A percentile compares a stretch with the other conserved stretches of the same genome.
phyloP scores from a whole-genome alignment of 495 filamentous ascomycete species.

The Chaetomium tenue region DNA sequence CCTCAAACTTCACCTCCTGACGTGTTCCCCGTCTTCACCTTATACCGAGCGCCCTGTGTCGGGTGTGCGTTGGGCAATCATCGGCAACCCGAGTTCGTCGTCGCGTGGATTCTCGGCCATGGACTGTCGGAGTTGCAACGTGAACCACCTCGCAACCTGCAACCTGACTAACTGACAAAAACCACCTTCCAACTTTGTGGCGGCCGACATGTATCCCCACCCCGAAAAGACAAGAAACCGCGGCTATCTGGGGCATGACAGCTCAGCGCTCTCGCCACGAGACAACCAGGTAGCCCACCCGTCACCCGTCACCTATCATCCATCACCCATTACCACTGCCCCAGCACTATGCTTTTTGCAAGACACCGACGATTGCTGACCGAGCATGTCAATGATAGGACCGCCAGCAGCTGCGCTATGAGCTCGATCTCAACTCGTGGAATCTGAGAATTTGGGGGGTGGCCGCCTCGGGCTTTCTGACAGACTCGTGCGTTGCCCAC shows the following conservation, averaged over 20 bases:
- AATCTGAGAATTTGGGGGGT: constrained; percentile 51
- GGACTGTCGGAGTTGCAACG: not conserved
- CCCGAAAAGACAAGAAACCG: constrained; percentile 33
- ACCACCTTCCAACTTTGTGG: constrained; percentile 2
- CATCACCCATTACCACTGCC: too few species aligned
- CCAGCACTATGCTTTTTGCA: not conserved
- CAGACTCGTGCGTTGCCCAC: constrained; percentile 55
- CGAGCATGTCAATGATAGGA: constrained; percentile 23
- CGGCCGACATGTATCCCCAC: constrained; percentile 31
- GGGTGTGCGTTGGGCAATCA: not conserved
- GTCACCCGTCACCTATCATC: too few species aligned
- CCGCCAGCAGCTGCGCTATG: constrained; percentile 39
- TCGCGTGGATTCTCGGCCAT: not conserved
- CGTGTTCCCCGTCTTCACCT: not conserved
- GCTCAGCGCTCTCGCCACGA: constrained; percentile 30
- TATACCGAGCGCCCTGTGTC: not conserved
- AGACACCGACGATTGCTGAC: constrained; percentile 2
- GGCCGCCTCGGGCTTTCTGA: constrained; percentile 65
- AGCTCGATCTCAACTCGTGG: constrained; percentile 42
- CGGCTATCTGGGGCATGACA: constrained; percentile 35
- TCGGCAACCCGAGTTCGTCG: not conserved
- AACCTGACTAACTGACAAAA: not conserved
- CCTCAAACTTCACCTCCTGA: not conserved
- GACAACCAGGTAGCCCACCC: constrained; percentile 30
- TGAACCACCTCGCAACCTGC: not conserved